Base-by-base conservation (phyloP, 805 yeast genomes). In the Scheffersomyces lignosus region DNA sequence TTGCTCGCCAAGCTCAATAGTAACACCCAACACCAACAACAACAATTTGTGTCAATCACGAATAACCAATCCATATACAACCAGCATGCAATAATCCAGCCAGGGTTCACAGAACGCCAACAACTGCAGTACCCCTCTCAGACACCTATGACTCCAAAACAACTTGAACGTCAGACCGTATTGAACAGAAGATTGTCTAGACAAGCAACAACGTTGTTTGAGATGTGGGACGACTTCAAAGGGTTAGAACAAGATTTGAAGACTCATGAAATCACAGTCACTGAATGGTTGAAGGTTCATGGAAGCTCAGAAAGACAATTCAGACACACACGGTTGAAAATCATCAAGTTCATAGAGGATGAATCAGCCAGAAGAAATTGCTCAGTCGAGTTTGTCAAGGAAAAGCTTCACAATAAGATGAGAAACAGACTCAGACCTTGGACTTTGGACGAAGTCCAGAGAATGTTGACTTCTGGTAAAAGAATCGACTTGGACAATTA, bases 191-290 rank as follows among this genome's bases (percentile, higher is more conserved):
- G 61, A 34, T 49, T 57, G 23, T 57, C 62, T 4, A 26, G 62
- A 30, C 62, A 58, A 31, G 61, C 62, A 0, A 43, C 49, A 23
- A 51, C 59, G 12, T 36, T 60, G 7, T 54, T 49, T 37, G 64
- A 60, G 39, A 55, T 60, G 62, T 60, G 65, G 65, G 58, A 60
- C 38, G 65, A 60, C 39, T 60, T 56, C 40, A 60, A 58, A 34
- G 44, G 53, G 4, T 38, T 59, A 16, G 64, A 58, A 30, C 36
- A 41, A 16, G 58, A 48, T 14, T 41, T 60, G 25, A 48, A 46
- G 12, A 49, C 50, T 16, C 47, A 52, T 32, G 56, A 51, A 26
- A 46, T 60, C 18, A 46, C 58, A 13, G 38, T 49, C 6, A 55
- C 61, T 4, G 64, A 58, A 36, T 60, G 65, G 65, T 30, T 58